Base-by-base conservation (phyloP, 108 stramenopile species). In the Stephanodiscus triporus region DNA sequence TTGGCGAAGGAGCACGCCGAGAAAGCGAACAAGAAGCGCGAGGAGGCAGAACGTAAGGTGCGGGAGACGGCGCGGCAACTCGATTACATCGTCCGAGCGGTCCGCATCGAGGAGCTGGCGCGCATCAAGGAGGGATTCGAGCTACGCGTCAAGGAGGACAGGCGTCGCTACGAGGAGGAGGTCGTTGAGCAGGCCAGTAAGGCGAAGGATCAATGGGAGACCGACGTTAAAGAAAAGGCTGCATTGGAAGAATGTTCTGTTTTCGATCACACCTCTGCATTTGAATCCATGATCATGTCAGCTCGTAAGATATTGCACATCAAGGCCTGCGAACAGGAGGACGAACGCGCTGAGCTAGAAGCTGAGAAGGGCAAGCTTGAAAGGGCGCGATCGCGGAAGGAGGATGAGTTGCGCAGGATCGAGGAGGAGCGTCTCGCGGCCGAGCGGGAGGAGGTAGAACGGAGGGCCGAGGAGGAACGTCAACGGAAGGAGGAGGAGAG, bases 21-120 rank as follows among this genome's bases (percentile, higher is more conserved):
- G 34, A 88, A 91, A 65, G 68, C 85, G 29, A 93, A 89, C 76
- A 96, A 95, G 84, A 93, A 98, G 87, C 87, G 92, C 70, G 97
- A 95, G 43, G 94, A 94, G 59, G 91, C 89, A 22, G 93, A 95
- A 73, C 86, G 95, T 47, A 96, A 93, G 70, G 79, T 88, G 6
- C 84, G 85, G 55, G 94, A 97, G 55, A 84, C 86, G 57, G 93
- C 94, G 16, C 93, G 94, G 74, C 77, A 85, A 11, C 73, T 97
- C 26, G 98, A 97, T 85, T 96, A 97, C 72, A 68, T 95, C 66
- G 90, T 91, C 40, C 92, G 97, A 32, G 97, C 98, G n/a, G 83
- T 96, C 17, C 93, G 97, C 34, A 94, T 97, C 51, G 97, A 98
- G 77, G 97, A 97, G 76, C 81, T 93, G 51, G 92, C 93, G 36